Percentiles rank a stretch among this genome's conserved stretches.
phyloP scores from a whole-genome alignment of 2,329 filamentous ascomycete species.

The Clarireedia monteithiana region DNA sequence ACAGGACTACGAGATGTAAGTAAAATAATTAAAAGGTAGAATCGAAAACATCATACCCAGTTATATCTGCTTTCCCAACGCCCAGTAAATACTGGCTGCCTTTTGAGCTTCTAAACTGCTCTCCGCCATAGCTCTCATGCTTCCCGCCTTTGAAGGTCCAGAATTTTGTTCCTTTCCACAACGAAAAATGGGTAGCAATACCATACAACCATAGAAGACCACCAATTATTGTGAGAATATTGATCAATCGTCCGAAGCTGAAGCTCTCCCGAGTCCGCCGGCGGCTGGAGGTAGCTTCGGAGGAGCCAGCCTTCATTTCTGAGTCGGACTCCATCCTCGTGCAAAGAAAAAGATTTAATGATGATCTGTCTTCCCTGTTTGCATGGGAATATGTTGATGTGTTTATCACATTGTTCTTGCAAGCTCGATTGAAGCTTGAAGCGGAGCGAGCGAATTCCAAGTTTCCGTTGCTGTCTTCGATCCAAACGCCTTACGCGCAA shows the following conservation, averaged over 20 bases:
- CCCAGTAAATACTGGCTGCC: constrained; percentile 50
- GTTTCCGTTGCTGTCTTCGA: not conserved
- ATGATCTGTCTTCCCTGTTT: not conserved
- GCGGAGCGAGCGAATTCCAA: not conserved
- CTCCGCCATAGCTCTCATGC: not conserved
- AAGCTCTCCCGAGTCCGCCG: not conserved
- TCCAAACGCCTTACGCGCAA: constrained; percentile 6
- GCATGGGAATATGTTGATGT: not conserved
- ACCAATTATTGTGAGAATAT: not conserved
- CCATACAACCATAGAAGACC: not conserved
- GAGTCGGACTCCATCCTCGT: not conserved
- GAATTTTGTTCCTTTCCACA: not conserved
- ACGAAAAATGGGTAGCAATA: not conserved
- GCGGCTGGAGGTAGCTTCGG: not conserved
- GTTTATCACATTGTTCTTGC: constrained; percentile 2
- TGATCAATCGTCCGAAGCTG: not conserved
- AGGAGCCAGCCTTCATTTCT: constrained; percentile 4
- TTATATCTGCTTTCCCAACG: constrained; percentile 66
- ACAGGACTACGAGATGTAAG: constrained; percentile 50
- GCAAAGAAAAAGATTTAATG: not conserved
- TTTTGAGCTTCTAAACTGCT: constrained; percentile 9
- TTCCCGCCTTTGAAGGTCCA: constrained; percentile 7
- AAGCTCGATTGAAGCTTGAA: not conserved
- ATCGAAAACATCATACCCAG: constrained; percentile 42
- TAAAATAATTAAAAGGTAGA: constrained; percentile 11